Evolutionary conservation across 306 rosid genomes (phyloP), one percentile per base, ranked within the genome.

Genomic region (Vachellia pachyceras): DNA sequence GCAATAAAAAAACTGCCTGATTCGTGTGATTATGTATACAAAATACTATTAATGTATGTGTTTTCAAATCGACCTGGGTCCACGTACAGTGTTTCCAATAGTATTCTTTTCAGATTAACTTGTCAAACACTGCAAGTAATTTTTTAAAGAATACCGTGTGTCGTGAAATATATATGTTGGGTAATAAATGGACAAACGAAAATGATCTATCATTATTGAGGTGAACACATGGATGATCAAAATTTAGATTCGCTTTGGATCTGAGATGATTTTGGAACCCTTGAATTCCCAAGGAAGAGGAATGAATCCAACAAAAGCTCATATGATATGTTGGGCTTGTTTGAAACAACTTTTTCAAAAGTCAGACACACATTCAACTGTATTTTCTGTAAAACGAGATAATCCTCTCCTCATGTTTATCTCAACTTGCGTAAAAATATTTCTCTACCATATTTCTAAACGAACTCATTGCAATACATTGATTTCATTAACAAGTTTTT

Each of bases 71-170:
- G 44, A 39, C 33, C 40, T 39, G 47, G 72, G 72, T 67, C 72
- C 72, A 39, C 72, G 4, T 15, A 11, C 72, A 29, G 33, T 67
- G 9, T 40, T 49, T 10, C 49, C 6, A 67, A 5, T 3, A 37
- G 8, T 39, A 6, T 67, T 67, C 33, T 67, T 67, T 67, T 67
- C 72, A 67, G 3, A 39, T 39, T 67, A 40, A 67, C 72, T 67
- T 8, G 33, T 67, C 72, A 40, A 67, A 67, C 47, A 18, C 29
- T 39, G 10, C 17, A 18, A 67, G 15, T 39, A 29, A 0, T 36
- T 18, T 39, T 8, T 2, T 54, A 54, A 35, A 39, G 7, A 15
- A 37, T 39, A 29, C 33, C 9, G 18, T 17, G 29, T 67, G 18
- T 67, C 15, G 25, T 67, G 47, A 18, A 9, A 40, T 44, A 18